Percentiles rank a stretch among this genome's conserved stretches.
phyloP scores from a whole-genome alignment of 345 rosid species.

The Pelargonium nanum region DNA sequence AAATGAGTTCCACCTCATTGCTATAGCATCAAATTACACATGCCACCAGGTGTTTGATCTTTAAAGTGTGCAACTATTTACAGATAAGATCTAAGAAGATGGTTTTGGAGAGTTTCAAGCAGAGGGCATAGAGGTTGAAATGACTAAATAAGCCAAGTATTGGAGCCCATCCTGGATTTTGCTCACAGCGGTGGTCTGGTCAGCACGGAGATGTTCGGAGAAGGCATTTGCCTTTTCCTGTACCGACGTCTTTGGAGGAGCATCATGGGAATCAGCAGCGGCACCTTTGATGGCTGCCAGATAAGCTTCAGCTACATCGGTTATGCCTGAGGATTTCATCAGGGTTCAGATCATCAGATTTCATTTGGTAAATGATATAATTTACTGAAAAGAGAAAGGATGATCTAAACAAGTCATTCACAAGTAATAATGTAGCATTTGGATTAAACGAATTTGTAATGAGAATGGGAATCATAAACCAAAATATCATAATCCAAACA shows the following conservation, averaged over 20 bases:
- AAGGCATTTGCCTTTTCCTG: conserved; percentile 56
- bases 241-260: conserved; percentile 33
- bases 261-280: conserved; percentile 38
- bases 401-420: too few species aligned
- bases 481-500: too few species aligned
- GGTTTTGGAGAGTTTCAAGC: conserved; percentile 23
- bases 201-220: conserved; percentile 46
- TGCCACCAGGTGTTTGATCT: too few species aligned
- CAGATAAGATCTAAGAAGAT: conserved; percentile 3
- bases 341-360: not conserved
- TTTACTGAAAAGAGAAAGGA: not conserved
- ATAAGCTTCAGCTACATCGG: conserved; percentile 82
- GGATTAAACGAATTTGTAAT: too few species aligned
- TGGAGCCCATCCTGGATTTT: conserved; percentile 83
- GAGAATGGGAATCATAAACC: too few species aligned
- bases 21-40: not conserved
- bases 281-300: conserved; percentile 51
- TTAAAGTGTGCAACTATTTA: conserved; percentile 16
- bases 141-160: conserved; percentile 50
- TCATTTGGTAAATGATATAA: not conserved
- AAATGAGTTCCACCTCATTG: not conserved
- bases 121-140: conserved; percentile 60
- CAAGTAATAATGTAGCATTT: too few species aligned
- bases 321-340: conserved; percentile 45
- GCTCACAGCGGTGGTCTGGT: conserved; percentile 43